Conservation (phyloP, 345 rosid species). For the Murraya paniculata region DNA sequence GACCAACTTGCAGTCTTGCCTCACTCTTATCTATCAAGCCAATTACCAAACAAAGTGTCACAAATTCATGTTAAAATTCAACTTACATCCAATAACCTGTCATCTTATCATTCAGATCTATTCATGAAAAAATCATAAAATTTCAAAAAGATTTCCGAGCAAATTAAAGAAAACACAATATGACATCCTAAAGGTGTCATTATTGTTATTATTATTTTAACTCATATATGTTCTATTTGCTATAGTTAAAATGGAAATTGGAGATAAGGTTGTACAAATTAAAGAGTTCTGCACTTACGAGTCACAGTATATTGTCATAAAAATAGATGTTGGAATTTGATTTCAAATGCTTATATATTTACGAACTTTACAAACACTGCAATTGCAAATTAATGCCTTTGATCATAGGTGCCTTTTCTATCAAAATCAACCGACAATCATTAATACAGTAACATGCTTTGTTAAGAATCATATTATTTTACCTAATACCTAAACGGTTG, state of each 20-base stretch:
- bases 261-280: no score
- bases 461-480: neutral
- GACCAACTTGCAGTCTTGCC: slow-evolving; percentile 7
- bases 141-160: neutral
- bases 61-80: neutral
- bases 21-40: neutral
- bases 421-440: neutral
- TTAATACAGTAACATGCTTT: neutral
- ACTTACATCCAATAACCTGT: neutral
- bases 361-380: neutral
- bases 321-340: no score
- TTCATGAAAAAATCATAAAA: neutral
- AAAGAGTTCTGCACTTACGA: no score
- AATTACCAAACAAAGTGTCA: neutral
- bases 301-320: no score
- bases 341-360: no score
- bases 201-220: no score
- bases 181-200: no score
- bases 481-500: neutral
- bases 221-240: neutral
- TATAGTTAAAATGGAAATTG: neutral
- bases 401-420: no score
- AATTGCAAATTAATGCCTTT: neutral
- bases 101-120: neutral
- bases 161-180: neutral